Evolutionary conservation across 805 yeast species (phyloP), one percentile per base, ranked within the genome.

Genomic region (Myxozyma geophila): DNA sequence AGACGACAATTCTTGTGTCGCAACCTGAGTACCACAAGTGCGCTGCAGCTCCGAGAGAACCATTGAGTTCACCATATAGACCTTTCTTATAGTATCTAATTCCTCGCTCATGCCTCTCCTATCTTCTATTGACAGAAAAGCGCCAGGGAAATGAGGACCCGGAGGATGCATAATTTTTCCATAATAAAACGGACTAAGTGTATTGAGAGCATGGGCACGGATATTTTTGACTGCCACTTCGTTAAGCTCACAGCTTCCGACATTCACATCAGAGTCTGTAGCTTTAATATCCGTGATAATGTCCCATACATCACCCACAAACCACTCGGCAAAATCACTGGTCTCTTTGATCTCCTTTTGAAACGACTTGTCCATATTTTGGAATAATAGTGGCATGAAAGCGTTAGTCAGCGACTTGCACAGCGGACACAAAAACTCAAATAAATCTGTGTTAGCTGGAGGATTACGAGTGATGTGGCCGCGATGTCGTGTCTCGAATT

Each of bases 321-420:
- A 64, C 69, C 69, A 66, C 12, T 66, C 68, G 5, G 58, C 40
- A 43, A 62, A 66, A 7, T 51, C 50, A 5, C 36, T 12, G 12
- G 43, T 33, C 8, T 53, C 50, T 13, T 33, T 40, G 19, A 65
- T 37, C 28, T 52, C 54, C 7, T 47, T 48, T 4, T 68, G 63
- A 8, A 74, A 44, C 4, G 68, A 46, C 2, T 69, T 59, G 7
- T 67, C 76, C 71, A 87, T 87, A 3, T 77, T 70, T 1, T 79
- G 71, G 85, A 90, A 87, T 41, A 87, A 73, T 0, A 89, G 79
- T 0, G 98, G 99, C 49, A 93, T 77, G 73, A 93, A 91, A 63
- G 88, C 81, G 72, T 93, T 93, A 72, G 88, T 89, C 51, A 93
- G 79, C 0, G 96, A 88, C 64, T 91, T 91, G 78, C 99, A 93